These are phyloP conservation scores for Diaporthe australafricana DNA, from an alignment of 2,329 filamentous ascomycete genomes.

Conservation along the genomic window DNA sequence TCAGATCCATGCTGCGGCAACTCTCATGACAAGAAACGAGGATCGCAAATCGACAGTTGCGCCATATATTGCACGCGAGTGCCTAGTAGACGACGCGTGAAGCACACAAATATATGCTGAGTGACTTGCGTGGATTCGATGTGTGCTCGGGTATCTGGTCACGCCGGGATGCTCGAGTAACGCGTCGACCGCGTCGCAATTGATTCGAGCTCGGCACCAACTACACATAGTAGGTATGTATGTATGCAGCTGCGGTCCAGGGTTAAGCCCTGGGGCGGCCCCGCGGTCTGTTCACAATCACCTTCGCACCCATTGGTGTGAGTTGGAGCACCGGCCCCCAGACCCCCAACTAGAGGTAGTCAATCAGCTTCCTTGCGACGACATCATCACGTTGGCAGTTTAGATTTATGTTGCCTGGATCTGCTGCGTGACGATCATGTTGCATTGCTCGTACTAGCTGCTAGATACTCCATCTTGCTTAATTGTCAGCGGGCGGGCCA, in stretches of 20 bases:
- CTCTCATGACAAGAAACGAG: background rate
- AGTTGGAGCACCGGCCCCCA: too few relatives aligned
- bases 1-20: slow-evolving; percentile 47
- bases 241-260: background rate
- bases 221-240: too few relatives aligned
- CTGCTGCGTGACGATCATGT: too few relatives aligned
- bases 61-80: background rate
- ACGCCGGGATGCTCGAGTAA: background rate
- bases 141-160: background rate
- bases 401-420: too few relatives aligned
- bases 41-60: background rate
- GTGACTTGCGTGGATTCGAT: background rate
- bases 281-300: too few relatives aligned
- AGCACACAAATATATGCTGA: background rate
- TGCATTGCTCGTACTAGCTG: too few relatives aligned
- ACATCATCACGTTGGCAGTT: too few relatives aligned
- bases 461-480: too few relatives aligned
- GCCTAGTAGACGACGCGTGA: background rate
- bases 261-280: background rate
- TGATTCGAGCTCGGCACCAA: background rate
- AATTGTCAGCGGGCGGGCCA: background rate
- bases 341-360: too few relatives aligned
- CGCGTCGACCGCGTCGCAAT: slow-evolving; percentile 31
- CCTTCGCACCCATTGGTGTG: too few relatives aligned
- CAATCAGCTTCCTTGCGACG: too few relatives aligned